These are phyloP conservation scores for Amaranthus tricolor DNA, from an alignment of 179 eudicot genomes.

Conservation along the genomic window DNA sequence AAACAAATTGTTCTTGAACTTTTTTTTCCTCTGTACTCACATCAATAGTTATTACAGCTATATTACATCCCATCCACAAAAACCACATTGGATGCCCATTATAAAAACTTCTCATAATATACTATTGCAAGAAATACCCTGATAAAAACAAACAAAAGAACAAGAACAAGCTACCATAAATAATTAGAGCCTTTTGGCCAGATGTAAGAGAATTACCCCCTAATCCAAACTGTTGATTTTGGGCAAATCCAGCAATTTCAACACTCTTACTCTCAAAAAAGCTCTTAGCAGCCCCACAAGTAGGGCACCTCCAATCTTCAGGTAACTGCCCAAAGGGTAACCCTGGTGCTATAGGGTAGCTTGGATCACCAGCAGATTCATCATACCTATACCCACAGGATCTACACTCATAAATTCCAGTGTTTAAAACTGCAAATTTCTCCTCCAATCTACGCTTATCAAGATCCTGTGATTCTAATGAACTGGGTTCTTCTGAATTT, in stretches of 20 bases:
- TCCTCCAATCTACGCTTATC: slow-evolving; percentile 68
- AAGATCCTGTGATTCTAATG: slow-evolving; percentile 26
- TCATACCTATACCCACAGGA: slow-evolving; percentile 88
- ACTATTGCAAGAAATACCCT: slow-evolving; percentile 58
- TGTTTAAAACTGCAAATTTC: slow-evolving; percentile 86
- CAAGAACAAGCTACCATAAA: slow-evolving; percentile 75
- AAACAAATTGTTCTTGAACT: neutral
- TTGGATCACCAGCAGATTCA: slow-evolving; percentile 72
- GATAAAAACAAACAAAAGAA: slow-evolving; percentile 73
- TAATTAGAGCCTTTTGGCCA: slow-evolving; percentile 87
- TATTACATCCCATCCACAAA: slow-evolving; percentile 1
- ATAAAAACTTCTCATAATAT: neutral
- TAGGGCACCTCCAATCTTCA: slow-evolving; percentile 97
- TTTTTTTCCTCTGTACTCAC: neutral
- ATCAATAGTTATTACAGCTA: slow-evolving; percentile 10
- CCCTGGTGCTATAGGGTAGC: slow-evolving; percentile 86
- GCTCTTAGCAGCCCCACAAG: slow-evolving; percentile 90
- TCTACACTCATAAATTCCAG: slow-evolving; percentile 84
- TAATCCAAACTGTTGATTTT: slow-evolving; percentile 92
- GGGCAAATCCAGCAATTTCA: slow-evolving; percentile 97
- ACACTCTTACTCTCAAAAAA: slow-evolving; percentile 95
- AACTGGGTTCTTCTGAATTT: slow-evolving; percentile 27
- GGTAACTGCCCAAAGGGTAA: slow-evolving; percentile 71
- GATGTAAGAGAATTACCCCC: slow-evolving; percentile 91
- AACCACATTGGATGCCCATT: slow-evolving; percentile 7